phyloP scores from a whole-genome alignment of 352 stramenopile genomes.

The Globisporangium paroecandrum region DNA sequence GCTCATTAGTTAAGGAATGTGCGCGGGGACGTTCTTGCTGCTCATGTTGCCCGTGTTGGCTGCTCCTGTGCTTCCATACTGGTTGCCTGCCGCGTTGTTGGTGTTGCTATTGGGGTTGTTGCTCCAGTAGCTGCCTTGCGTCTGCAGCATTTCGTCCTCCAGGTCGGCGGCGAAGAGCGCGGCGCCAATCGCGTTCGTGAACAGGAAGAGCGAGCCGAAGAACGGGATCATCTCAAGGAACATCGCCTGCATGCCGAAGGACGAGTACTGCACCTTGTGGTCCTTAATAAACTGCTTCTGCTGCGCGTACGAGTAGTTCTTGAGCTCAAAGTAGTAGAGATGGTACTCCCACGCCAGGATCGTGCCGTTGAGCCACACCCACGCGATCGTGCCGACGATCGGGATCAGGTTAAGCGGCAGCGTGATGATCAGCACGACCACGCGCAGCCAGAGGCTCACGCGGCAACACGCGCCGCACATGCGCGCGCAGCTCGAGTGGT shows the following conservation, averaged over 20 bases:
- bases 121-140: background rate
- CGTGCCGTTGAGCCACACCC: constrained; percentile 67
- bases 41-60: background rate
- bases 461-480: constrained; percentile 50
- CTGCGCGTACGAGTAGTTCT: constrained; percentile 49
- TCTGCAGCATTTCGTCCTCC: constrained; percentile 37
- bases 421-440: constrained; percentile 54
- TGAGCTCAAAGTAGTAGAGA: constrained; percentile 76
- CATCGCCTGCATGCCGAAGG: constrained; percentile 69
- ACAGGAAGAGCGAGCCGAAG: constrained; percentile 58
- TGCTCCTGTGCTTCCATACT: background rate
- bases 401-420: constrained; percentile 70
- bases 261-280: constrained; percentile 53
- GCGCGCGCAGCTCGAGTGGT: constrained; percentile 41
- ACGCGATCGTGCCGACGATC: constrained; percentile 55
- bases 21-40: constrained; percentile 8
- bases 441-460: constrained; percentile 45
- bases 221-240: constrained; percentile 74
- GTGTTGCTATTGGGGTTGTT: background rate
- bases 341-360: constrained; percentile 72
- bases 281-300: constrained; percentile 49
- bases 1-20: background rate
- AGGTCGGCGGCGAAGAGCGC: constrained; percentile 65
- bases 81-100: constrained; percentile 1
- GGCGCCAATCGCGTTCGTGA: constrained; percentile 70